These are phyloP conservation scores for Termitomyces sp. DNA, from an alignment of 1,284 basidiomycete species.

Conservation along the genomic window DNA sequence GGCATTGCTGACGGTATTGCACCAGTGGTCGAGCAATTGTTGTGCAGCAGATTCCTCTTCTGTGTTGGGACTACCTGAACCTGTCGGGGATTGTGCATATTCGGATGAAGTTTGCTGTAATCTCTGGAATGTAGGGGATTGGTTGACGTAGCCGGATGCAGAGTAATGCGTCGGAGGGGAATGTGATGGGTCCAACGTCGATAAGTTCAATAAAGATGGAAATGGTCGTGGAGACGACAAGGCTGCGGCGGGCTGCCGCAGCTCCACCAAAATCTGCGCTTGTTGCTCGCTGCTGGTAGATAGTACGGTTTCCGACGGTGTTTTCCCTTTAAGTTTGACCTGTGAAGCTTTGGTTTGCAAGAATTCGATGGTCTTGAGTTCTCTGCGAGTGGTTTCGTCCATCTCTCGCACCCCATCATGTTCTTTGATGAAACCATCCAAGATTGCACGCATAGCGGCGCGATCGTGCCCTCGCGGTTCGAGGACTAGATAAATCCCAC, in stretches of 20 bases:
- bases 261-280: constrained; percentile 45
- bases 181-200: constrained; percentile 22
- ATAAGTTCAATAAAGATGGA: constrained; percentile 31
- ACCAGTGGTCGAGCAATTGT: constrained; percentile 75
- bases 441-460: constrained; percentile 65
- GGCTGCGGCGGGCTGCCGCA: constrained; percentile 37
- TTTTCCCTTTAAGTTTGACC: constrained; percentile 34
- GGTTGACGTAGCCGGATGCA: constrained; percentile 31
- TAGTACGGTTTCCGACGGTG: constrained; percentile 18
- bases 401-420: constrained; percentile 65
- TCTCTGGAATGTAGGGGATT: constrained; percentile 56
- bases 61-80: constrained; percentile 59
- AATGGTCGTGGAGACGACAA: constrained; percentile 30
- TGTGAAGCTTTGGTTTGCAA: constrained; percentile 62
- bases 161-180: constrained; percentile 29
- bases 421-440: constrained; percentile 72
- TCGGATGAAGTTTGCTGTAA: constrained; percentile 49
- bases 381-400: constrained; percentile 76
- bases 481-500: constrained; percentile 76
- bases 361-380: constrained; percentile 78
- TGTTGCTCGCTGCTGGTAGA: constrained; percentile 32
- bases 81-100: constrained; percentile 45
- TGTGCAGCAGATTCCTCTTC: constrained; percentile 76
- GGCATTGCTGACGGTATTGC: constrained; percentile 65
- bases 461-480: constrained; percentile 69